Conservation (phyloP, 2,329 filamentous ascomycete genomes). For the Rachicladosporium sp. region DNA sequence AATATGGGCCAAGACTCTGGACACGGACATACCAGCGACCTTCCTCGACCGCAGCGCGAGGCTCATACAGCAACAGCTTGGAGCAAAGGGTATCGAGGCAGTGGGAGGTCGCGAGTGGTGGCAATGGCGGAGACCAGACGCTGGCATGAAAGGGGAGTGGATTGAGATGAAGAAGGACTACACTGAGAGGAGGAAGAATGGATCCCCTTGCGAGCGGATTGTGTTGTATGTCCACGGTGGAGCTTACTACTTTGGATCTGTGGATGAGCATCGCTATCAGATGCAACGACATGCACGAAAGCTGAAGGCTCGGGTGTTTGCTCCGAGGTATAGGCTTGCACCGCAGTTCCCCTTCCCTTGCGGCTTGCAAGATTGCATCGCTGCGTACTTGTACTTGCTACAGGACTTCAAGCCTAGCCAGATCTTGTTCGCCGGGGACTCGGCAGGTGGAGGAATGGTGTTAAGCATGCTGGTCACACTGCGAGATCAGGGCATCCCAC, state of each 20-base stretch:
- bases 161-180: conserved; percentile 87
- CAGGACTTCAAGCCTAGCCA: conserved; percentile 63
- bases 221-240: conserved; percentile 94
- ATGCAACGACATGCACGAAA: conserved; percentile 92
- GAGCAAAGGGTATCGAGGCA: conserved; percentile 56
- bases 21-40: conserved; percentile 51
- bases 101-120: conserved; percentile 81
- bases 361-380: conserved; percentile 77
- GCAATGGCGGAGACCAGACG: conserved; percentile 65
- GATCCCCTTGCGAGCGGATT: conserved; percentile 53
- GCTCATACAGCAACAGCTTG: conserved; percentile 61
- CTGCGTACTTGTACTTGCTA: conserved; percentile 74
- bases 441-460: conserved; percentile 85
- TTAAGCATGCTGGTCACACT: conserved; percentile 65
- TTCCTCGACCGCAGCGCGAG: conserved; percentile 55
- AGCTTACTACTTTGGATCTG: conserved; percentile 88
- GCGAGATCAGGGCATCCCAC: conserved; percentile 67
- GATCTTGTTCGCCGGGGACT: conserved; percentile 82
- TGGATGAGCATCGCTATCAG: conserved; percentile 96
- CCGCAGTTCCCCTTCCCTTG: conserved; percentile 96
- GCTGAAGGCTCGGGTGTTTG: conserved; percentile 78
- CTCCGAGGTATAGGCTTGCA: conserved; percentile 71
- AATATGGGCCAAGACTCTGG: conserved; percentile 71
- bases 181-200: conserved; percentile 50
- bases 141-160: conserved; percentile 72